These are phyloP conservation scores for Hirschioporus abietinus DNA, from an alignment of 768 basidiomycete genomes.

Conservation along the genomic window DNA sequence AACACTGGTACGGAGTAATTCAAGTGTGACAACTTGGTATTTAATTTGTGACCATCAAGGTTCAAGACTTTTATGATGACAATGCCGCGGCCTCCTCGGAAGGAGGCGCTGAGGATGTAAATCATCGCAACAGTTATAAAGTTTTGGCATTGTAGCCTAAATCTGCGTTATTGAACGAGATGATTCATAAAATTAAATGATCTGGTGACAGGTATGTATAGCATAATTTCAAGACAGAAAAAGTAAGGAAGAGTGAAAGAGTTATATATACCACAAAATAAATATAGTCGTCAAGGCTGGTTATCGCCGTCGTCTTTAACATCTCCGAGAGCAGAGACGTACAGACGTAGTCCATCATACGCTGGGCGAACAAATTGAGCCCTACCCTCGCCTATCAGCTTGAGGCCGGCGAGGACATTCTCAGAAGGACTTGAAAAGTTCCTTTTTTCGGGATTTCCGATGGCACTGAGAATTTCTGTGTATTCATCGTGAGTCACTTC, in stretches of 20 bases:
- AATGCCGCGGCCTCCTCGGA: too few relatives aligned
- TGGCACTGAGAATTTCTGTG: constrained; percentile 52
- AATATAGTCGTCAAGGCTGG: neutral
- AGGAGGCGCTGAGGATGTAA: too few relatives aligned
- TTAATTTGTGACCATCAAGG: too few relatives aligned
- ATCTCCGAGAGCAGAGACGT: constrained; percentile 33
- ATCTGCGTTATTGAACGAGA: too few relatives aligned
- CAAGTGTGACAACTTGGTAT: too few relatives aligned
- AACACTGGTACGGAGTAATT: too few relatives aligned
- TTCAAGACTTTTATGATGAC: too few relatives aligned
- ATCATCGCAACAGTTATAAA: too few relatives aligned
- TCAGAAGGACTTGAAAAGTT: constrained; percentile 22
- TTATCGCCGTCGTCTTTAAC: constrained; percentile 27
- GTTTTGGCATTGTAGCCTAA: too few relatives aligned
- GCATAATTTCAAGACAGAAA: neutral
- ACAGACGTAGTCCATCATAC: constrained; percentile 66
- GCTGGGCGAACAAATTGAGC: constrained; percentile 63
- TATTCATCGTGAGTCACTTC: constrained; percentile 78
- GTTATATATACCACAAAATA: neutral
- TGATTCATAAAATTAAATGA: too few relatives aligned
- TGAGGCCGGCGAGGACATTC: constrained; percentile 37
- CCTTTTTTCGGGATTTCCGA: constrained; percentile 27
- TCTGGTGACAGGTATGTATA: too few relatives aligned
- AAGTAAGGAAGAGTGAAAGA: constrained; percentile 6
- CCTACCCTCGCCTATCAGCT: constrained; percentile 42